Base-by-base conservation (phyloP, 1,139 yeast species). In the Dujonia santamariae region DNA sequence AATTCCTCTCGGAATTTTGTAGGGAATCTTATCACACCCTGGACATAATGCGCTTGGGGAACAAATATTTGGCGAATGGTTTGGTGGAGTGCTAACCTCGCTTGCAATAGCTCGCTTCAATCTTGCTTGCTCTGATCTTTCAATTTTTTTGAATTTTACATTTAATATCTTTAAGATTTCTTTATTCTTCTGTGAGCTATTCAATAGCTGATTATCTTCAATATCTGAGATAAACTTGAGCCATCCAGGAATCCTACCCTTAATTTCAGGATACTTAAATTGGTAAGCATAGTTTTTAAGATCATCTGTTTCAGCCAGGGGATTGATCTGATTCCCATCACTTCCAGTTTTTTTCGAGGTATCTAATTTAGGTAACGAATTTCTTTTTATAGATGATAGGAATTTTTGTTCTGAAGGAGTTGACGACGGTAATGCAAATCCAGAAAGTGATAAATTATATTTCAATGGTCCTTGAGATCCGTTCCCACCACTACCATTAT, bases 1-100 rank as follows among this genome's bases (percentile, higher is more conserved):
- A 27, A 68, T 59, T 1, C 75, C 75, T 36, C 78, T 75, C 1
- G 85, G 80, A 19, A 80, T 63, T 23, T 68, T 56, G 43, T 75
- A 76, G 35, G 56, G 44, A 31, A 62, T 67, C 3, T 51, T 50
- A 40, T 68, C 72, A 50, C 76, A 70, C 19, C 57, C 55, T 1
- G 70, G 69, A 43, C 77, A 71, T 31, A 67, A 59, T 2, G 67
- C 59, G 36, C 55, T 54, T 2, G 75, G 75, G 1, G 75, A 57
- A 38, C 72, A 72, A 37, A 63, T 61, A 31, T 56, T 52, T 41
- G 67, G 40, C 45, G 54, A 37, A 26, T 43, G 50, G 31, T 40
- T 34, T 31, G 44, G 31, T 19, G 19, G 21, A 25, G 11, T 23
- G 26, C 6, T 12, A 12, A 23, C 26, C 31, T 36, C 31, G 19